Evolutionary conservation across 2,329 filamentous ascomycete species (phyloP).

Genomic region (Xylariomycetidae sp.): DNA sequence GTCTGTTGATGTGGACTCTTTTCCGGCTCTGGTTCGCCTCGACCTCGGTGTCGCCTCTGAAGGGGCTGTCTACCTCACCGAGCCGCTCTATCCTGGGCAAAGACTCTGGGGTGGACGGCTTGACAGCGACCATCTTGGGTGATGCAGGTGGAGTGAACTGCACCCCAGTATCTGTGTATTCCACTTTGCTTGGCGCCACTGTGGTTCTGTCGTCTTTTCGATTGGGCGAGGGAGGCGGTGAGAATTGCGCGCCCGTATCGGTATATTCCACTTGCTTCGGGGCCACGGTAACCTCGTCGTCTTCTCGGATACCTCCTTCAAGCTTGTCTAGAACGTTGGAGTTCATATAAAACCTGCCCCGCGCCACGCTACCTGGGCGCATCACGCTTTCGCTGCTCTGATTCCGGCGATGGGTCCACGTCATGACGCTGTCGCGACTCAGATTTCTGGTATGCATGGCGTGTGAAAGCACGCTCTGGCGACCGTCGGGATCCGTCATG

Average conservation of each 20-base stretch:
- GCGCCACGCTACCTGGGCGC: constrained; percentile 47
- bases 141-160: constrained; percentile 82
- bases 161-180: constrained; percentile 69
- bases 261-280: constrained; percentile 52
- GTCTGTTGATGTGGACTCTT: constrained; percentile 51
- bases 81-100: constrained; percentile 31
- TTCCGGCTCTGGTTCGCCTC: constrained; percentile 71
- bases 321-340: constrained; percentile 49
- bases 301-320: constrained; percentile 45
- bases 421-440: constrained; percentile 52
- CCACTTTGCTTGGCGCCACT: constrained; percentile 30
- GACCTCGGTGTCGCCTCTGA: constrained; percentile 50
- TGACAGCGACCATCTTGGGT: constrained; percentile 43
- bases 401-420: constrained; percentile 44
- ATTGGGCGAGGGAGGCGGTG: constrained; percentile 72
- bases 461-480: constrained; percentile 54
- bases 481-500: constrained; percentile 65
- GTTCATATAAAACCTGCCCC: constrained; percentile 48
- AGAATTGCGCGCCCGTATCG: constrained; percentile 76
- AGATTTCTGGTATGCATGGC: constrained; percentile 44
- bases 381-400: constrained; percentile 54
- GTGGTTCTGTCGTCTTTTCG: constrained; percentile 43
- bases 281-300: constrained; percentile 36
- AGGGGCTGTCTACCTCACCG: constrained; percentile 37
- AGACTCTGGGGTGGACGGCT: constrained; percentile 39